Conservation (phyloP, 768 basidiomycete genomes). For the Termitomyces heimii region DNA sequence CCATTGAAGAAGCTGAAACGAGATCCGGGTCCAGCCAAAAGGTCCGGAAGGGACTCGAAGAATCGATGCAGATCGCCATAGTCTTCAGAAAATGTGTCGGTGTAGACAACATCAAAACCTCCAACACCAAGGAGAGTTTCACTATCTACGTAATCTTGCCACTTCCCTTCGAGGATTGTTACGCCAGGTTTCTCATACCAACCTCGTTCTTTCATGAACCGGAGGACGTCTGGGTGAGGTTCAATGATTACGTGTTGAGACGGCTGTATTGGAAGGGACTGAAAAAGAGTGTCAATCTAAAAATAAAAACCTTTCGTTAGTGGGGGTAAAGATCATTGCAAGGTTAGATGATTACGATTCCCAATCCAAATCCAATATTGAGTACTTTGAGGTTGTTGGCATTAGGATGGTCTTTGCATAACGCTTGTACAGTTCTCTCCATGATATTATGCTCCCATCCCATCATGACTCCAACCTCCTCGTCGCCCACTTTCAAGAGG, state of each 20-base stretch:
- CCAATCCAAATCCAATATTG: conserved; percentile 93
- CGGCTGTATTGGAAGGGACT: conserved; percentile 54
- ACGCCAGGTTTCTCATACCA: conserved; percentile 81
- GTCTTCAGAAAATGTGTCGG: conserved; percentile 89
- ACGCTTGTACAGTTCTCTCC: conserved; percentile 65
- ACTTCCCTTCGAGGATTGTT: conserved; percentile 80
- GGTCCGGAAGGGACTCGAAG: conserved; percentile 73
- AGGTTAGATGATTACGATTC: conserved; percentile 55
- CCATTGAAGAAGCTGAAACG: conserved; percentile 96
- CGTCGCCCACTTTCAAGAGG: conserved; percentile 53
- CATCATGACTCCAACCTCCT: conserved; percentile 99
- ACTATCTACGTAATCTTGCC: conserved; percentile 80
- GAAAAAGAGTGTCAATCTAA: conserved; percentile 83
- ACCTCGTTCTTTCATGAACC: conserved; percentile 65
- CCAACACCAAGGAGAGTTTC: conserved; percentile 55
- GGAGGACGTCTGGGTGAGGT: conserved; percentile 88
- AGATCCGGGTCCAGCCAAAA: conserved; percentile 70
- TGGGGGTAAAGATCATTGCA: not conserved
- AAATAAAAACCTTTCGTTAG: conserved; percentile 23
- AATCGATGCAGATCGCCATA: conserved; percentile 77
- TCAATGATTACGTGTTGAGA: conserved; percentile 86
- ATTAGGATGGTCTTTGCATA: conserved; percentile 52
- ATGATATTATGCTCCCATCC: conserved; percentile 93
- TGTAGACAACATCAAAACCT: conserved; percentile 86
- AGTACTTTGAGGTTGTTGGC: conserved; percentile 56